Evolutionary conservation across 371 early-diverging fungal genomes (phyloP), one percentile per base, ranked within the genome.

Genomic region (Rhizopus arrhizus): DNA sequence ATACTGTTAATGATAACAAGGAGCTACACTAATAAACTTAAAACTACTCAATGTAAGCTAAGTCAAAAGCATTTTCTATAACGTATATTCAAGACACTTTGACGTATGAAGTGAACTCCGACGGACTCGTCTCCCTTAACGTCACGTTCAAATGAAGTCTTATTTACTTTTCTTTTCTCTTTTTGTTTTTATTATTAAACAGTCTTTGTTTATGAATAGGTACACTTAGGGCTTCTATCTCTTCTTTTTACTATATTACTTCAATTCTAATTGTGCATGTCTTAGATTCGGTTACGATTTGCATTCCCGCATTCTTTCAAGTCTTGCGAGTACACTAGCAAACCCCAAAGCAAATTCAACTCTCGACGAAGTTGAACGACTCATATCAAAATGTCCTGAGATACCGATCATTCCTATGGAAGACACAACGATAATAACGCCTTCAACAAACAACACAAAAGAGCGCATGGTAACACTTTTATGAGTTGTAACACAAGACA

Each of bases 271-370:
- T 9, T 29, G 40, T 42, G 53, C 45, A 51, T 53, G 41, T n/a
- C 3, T 40, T 58, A 75, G 76, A 16, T 51, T 75, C 34, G 70
- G 70, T 28, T 58, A 61, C 54, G 73, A 74, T 59, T 68, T 86
- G 59, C 86, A 86, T 61, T 81, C 85, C 58, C 84, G 81, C 51
- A 86, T 86, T 64, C 73, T 86, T 28, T 73, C 78, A 65, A 81
- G 84, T 63, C 68, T 86, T 15, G 84, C 85, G 22, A 72, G 73
- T 51, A 80, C 80, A 28, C 71, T 86, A 15, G 83, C 84, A 11
- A 75, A 77, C 45, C 69, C 72, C 5, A 64, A 66, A 59, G 66
- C 78, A 11, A 73, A 71, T 55, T 66, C 77, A 13, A 64, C 73
- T 5, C 49, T 45, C 11, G 64, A 65, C 31, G 79, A 78, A 59